These are phyloP conservation scores for Wickerhamiella azymoides DNA, from an alignment of 805 yeast genomes.

Conservation along the genomic window DNA sequence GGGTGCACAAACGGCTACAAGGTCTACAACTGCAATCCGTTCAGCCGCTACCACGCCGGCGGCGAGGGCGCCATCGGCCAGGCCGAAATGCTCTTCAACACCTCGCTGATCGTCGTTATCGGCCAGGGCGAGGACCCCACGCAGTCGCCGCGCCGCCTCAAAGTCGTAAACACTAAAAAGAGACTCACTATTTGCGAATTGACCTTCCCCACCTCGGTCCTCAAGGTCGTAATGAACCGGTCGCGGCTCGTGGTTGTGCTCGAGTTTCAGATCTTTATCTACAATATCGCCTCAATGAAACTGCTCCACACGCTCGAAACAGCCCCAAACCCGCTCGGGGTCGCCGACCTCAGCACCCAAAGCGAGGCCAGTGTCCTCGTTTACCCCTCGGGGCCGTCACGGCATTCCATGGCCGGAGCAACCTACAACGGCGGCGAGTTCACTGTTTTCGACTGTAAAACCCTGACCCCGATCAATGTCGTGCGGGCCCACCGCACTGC, in stretches of 20 bases:
- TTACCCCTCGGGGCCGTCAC: slow-evolving; percentile 35
- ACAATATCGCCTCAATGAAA: slow-evolving; percentile 83
- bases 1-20: slow-evolving; percentile 53
- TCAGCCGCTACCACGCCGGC: slow-evolving; percentile 51
- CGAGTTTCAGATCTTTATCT: slow-evolving; percentile 69
- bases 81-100: slow-evolving; percentile 81
- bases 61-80: slow-evolving; percentile 33
- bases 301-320: slow-evolving; percentile 59
- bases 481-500: slow-evolving; percentile 78
- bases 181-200: slow-evolving; percentile 69
- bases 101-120: slow-evolving; percentile 74
- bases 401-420: slow-evolving; percentile 13
- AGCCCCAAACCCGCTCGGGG: slow-evolving; percentile 31
- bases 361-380: slow-evolving; percentile 24
- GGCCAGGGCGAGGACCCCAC: slow-evolving; percentile 59
- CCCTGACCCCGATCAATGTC: slow-evolving; percentile 62
- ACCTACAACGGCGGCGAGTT: slow-evolving; percentile 40
- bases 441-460: slow-evolving; percentile 62
- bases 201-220: slow-evolving; percentile 64
- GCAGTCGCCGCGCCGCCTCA: slow-evolving; percentile 59
- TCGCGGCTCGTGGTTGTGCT: slow-evolving; percentile 67
- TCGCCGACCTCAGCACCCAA: slow-evolving; percentile 21
- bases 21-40: slow-evolving; percentile 80
- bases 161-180: slow-evolving; percentile 65
- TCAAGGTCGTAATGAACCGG: slow-evolving; percentile 65